phyloP scores from a whole-genome alignment of 2,329 filamentous ascomycete genomes.

The Knufia fluminis region DNA sequence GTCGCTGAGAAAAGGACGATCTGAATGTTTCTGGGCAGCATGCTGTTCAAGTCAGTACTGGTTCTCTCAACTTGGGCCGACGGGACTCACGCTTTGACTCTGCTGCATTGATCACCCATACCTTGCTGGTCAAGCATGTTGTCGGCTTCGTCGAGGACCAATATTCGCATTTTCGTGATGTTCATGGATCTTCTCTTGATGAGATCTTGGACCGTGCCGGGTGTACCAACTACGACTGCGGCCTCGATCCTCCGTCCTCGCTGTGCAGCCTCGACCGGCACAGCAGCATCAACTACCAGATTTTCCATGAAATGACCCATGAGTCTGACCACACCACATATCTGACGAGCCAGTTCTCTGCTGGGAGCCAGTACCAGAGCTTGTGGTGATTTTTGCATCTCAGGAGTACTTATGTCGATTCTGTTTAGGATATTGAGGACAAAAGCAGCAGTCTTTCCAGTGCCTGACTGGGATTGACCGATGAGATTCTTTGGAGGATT shows the following conservation, averaged over 20 bases:
- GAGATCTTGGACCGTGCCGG: conserved; percentile 83
- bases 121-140: conserved; percentile 98
- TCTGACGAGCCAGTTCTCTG: conserved; percentile 89
- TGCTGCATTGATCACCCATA: conserved; percentile 85
- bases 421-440: conserved; percentile 84
- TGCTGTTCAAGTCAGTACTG: conserved; percentile 41
- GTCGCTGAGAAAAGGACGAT: conserved; percentile 94
- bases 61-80: neutral
- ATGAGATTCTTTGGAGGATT: conserved; percentile 91
- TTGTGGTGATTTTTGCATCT: conserved; percentile 55
- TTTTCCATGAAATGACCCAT: conserved; percentile 78
- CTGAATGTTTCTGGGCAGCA: conserved; percentile 67
- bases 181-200: conserved; percentile 70
- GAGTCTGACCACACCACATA: conserved; percentile 69
- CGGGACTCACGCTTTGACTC: conserved; percentile 72
- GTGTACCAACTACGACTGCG: conserved; percentile 83
- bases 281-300: conserved; percentile 68
- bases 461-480: conserved; percentile 97
- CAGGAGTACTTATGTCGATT: conserved; percentile 60
- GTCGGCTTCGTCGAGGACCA: conserved; percentile 94
- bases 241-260: conserved; percentile 61
- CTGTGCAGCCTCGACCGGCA: conserved; percentile 63
- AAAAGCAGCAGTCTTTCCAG: conserved; percentile 95
- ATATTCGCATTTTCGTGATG: conserved; percentile 59
- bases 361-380: conserved; percentile 84